Conservation (phyloP, 352 stramenopile genomes). For the Phytophthora fragariaefolia region DNA sequence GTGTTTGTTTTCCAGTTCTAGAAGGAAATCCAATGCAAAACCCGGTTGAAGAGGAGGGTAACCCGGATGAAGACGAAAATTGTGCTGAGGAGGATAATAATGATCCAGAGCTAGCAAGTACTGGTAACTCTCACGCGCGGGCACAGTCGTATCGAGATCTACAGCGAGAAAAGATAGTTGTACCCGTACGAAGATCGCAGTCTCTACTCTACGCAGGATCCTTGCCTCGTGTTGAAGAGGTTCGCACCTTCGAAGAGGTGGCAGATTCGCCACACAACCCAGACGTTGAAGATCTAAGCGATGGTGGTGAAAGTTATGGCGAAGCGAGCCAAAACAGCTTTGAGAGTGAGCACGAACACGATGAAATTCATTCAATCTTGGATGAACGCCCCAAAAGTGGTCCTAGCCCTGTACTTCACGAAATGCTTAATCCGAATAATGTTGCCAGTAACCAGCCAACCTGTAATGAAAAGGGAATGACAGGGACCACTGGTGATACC, state of each 20-base stretch:
- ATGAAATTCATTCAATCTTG: neutral
- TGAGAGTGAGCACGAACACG: conserved; percentile 21
- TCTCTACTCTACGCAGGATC: conserved; percentile 38
- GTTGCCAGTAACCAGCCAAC: neutral
- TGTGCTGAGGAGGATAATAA: neutral
- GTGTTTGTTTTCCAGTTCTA: conserved; percentile 16
- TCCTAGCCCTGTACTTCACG: neutral
- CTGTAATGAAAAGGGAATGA: neutral
- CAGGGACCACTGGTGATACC: neutral
- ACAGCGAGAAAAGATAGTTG: conserved; percentile 8
- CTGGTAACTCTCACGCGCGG: conserved; percentile 8
- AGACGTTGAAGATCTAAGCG: conserved; percentile 19
- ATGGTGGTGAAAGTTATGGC: conserved; percentile 10
- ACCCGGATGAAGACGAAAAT: conserved; percentile 19
- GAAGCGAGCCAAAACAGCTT: conserved; percentile 4
- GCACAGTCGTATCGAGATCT: conserved; percentile 35
- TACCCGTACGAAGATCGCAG: conserved; percentile 30
- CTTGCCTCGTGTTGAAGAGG: conserved; percentile 46
- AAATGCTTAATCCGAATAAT: neutral
- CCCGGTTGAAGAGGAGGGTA: conserved; percentile 21
- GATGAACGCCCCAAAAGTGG: conserved; percentile 7
- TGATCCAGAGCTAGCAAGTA: neutral
- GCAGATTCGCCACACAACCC: neutral
- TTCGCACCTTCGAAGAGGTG: conserved; percentile 5
- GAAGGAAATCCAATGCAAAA: conserved; percentile 13